These are phyloP conservation scores for Fusarium sp. DNA, from an alignment of 2,329 filamentous ascomycete species.

Conservation along the genomic window DNA sequence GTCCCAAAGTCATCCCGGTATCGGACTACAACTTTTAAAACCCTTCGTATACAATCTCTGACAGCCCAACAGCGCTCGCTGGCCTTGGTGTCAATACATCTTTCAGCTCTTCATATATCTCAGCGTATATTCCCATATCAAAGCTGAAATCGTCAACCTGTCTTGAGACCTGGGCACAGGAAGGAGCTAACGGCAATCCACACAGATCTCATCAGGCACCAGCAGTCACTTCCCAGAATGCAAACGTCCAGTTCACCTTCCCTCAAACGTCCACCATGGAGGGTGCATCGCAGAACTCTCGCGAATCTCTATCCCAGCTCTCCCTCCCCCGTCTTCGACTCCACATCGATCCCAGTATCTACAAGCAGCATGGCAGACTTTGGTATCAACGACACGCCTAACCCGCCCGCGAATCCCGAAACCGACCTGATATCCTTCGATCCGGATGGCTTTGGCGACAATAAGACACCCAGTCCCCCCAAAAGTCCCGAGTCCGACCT, in stretches of 20 bases:
- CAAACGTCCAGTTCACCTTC: not conserved
- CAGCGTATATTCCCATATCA: no score
- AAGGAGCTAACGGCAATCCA: not conserved
- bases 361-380: not conserved
- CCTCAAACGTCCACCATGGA: not conserved
- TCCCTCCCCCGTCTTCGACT: not conserved
- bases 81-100: no score
- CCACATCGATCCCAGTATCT: no score
- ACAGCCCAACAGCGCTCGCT: no score
- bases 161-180: no score
- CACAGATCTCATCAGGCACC: not conserved
- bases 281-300: accelerated
- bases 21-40: no score
- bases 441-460: not conserved
- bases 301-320: accelerated
- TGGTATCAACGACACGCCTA: not conserved
- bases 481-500: no score
- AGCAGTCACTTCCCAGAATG: not conserved
- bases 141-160: no score
- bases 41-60: no score
- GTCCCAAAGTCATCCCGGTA: no score
- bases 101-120: no score
- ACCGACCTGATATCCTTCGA: not conserved
- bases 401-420: accelerated
- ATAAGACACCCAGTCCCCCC: not conserved